Base-by-base conservation (phyloP, 2,329 filamentous ascomycete species). In the Talaromyces albobiverticillius region DNA sequence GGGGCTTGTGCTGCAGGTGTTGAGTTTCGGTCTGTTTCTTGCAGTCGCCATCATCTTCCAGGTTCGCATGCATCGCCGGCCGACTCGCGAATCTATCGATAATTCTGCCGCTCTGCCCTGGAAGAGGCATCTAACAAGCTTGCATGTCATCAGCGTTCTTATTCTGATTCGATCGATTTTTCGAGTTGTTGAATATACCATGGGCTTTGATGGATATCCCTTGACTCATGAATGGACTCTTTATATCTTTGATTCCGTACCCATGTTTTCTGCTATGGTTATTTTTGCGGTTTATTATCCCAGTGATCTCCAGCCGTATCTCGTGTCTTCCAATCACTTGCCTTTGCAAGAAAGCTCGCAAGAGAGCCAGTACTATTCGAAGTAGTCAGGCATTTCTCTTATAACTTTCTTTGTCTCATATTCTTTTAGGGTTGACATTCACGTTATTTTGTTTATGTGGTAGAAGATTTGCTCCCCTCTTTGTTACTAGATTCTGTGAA, bases 201-300 rank as follows among this genome's bases (percentile, higher is more conserved):
- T 59, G 48, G 62, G 62, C 2, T 42, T 55, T 18, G 55, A 56
- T 9, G 61, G 61, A 5, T 59, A 54, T 47, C 29, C 61, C 10
- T 47, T 60, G 40, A 51, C 18, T 3, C 57, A 60, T 18, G 62
- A 64, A 54, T 46, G 55, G 40, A 60, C 41, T 16, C 42, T 62
- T 1, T 64, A 64, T 43, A 36, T 62, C 16, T 62, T 63, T 43
- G 62, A 63, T 45, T 54, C 60, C 3, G 34, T 59, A n/a, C 51
- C 59, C 31, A 64, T 64, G 61, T 59, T 52, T 18, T 3, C 23
- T 20, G 48, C 26, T 6, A 51, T 51, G 48, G n/a, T 43, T n/a
- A 26, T 23, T 13, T 41, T 42, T 10, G 36, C 14, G 9, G 16
- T 22, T 34, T 81, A 73, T 62, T 77, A 82, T 58, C 79, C 79